Conservation (phyloP, 2,329 filamentous ascomycete species). For the Penicillium aurantiogriseum region DNA sequence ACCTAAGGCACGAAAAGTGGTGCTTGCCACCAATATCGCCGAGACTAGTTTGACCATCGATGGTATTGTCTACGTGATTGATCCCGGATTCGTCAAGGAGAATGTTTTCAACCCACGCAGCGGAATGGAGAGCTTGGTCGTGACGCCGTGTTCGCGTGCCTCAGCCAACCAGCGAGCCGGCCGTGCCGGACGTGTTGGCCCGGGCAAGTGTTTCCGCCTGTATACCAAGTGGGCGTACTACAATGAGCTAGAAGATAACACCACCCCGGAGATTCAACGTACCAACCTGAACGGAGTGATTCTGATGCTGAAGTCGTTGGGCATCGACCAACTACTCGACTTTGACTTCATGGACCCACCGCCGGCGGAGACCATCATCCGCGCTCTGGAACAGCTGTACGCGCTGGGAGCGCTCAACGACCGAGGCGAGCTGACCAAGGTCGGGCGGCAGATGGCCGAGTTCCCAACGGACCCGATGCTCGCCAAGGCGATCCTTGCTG, state of each 20-base stretch:
- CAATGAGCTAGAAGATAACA: slow-evolving; percentile 90
- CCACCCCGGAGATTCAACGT: slow-evolving; percentile 88
- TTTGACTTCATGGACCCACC: slow-evolving; percentile 98
- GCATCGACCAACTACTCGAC: slow-evolving; percentile 86
- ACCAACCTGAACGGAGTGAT: slow-evolving; percentile 84
- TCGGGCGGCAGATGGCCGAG: slow-evolving; percentile 92
- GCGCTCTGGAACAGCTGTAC: slow-evolving; percentile 85
- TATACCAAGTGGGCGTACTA: slow-evolving; percentile 94
- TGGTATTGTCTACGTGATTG: slow-evolving; percentile 93
- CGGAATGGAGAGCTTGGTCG: slow-evolving; percentile 87
- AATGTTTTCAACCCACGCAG: slow-evolving; percentile 89
- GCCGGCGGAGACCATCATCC: slow-evolving; percentile 82
- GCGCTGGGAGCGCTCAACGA: slow-evolving; percentile 86
- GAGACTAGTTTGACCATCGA: slow-evolving; percentile 96
- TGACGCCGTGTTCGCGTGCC: slow-evolving; percentile 86
- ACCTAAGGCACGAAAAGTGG: slow-evolving; percentile 79
- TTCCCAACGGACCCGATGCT: slow-evolving; percentile 92
- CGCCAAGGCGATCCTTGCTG: slow-evolving; percentile 81
- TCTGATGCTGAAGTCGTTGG: slow-evolving; percentile 80
- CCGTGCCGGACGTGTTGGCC: slow-evolving; percentile 85
- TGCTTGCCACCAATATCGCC: slow-evolving; percentile 93
- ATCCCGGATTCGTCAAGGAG: slow-evolving; percentile 92
- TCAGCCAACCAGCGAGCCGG: slow-evolving; percentile 91
- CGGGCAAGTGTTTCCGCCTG: slow-evolving; percentile 88
- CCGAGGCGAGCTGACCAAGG: slow-evolving; percentile 81